Percentiles rank a stretch among this genome's conserved stretches.
Evolutionary conservation across 129 eudicot genomes (phyloP).

Genomic region (Tanacetum coccineum): DNA sequence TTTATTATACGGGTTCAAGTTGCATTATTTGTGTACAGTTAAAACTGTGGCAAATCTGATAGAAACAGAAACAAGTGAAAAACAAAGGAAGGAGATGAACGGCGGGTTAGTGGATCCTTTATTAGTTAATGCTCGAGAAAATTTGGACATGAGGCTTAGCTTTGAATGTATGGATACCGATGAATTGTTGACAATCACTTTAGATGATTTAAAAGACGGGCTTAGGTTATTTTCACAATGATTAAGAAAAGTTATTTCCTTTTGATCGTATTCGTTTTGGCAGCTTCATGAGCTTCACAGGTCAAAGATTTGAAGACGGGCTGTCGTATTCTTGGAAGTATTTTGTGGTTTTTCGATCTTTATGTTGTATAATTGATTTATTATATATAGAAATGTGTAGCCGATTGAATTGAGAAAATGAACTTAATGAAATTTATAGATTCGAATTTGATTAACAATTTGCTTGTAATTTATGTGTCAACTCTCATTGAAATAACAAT

Average conservation of each 20-base stretch:
- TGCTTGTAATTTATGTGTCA: background rate
- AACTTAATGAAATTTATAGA: background rate
- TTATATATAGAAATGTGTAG: constrained; percentile 10
- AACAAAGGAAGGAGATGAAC: constrained; percentile 79
- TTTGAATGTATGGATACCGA: constrained; percentile 76
- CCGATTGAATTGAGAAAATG: background rate
- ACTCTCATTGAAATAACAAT: background rate
- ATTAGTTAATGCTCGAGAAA: constrained; percentile 83
- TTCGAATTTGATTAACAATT: background rate
- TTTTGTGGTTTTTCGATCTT: constrained; percentile 7
- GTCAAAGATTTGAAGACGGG: background rate
- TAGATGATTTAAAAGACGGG: constrained; percentile 76
- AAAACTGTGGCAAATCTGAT: constrained; percentile 55
- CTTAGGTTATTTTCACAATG: constrained; percentile 48
- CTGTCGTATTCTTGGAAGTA: background rate
- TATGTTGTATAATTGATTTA: constrained; percentile 14
- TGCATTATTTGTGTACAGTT: constrained; percentile 57
- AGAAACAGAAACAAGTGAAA: constrained; percentile 61
- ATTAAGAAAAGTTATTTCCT: background rate
- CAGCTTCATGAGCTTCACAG: background rate
- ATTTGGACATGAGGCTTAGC: constrained; percentile 69
- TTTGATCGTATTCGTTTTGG: constrained; percentile 2
- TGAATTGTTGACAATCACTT: constrained; percentile 66
- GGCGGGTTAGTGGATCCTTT: constrained; percentile 82
- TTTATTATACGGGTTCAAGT: constrained; percentile 63